phyloP scores from a whole-genome alignment of 148 eudicot species.

The Persicaria tinctoria region DNA sequence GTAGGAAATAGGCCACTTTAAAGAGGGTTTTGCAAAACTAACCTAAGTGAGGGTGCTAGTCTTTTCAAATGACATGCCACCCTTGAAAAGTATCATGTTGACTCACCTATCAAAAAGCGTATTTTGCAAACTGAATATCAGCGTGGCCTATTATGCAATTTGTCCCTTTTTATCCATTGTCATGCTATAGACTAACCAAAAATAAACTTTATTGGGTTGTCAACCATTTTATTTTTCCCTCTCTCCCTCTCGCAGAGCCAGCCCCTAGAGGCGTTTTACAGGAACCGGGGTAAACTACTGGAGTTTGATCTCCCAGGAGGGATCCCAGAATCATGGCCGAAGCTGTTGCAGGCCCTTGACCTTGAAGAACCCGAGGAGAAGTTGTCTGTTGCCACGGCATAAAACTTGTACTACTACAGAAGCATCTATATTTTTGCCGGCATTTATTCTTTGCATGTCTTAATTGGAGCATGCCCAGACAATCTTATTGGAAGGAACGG shows the following conservation, averaged over 20 bases:
- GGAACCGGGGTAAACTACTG: conserved; percentile 58
- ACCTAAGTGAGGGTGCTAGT: no score
- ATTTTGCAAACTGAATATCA: no score
- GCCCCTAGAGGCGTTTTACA: conserved; percentile 85
- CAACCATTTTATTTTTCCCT: not conserved
- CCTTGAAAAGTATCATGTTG: no score
- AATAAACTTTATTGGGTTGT: conserved; percentile 4
- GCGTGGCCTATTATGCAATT: no score
- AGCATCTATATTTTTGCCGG: not conserved
- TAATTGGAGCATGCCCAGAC: conserved; percentile 35
- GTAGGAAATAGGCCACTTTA: no score
- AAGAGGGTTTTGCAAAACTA: no score
- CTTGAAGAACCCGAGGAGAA: conserved; percentile 85
- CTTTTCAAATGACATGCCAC: no score
- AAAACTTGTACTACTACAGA: not conserved
- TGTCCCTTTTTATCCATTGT: not conserved
- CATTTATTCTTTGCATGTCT: conserved; percentile 27
- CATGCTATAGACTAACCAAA: not conserved
- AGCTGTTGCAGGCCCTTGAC: conserved; percentile 74
- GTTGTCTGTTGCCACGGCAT: conserved; percentile 41
- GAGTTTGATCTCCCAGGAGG: conserved; percentile 97
- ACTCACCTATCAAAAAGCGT: no score
- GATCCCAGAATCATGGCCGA: conserved; percentile 96
- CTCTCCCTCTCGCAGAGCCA: conserved; percentile 61
- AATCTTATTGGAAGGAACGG: conserved; percentile 31